These are phyloP conservation scores for Phoma sp. DNA, from an alignment of 2,329 filamentous ascomycete genomes.

Conservation along the genomic window DNA sequence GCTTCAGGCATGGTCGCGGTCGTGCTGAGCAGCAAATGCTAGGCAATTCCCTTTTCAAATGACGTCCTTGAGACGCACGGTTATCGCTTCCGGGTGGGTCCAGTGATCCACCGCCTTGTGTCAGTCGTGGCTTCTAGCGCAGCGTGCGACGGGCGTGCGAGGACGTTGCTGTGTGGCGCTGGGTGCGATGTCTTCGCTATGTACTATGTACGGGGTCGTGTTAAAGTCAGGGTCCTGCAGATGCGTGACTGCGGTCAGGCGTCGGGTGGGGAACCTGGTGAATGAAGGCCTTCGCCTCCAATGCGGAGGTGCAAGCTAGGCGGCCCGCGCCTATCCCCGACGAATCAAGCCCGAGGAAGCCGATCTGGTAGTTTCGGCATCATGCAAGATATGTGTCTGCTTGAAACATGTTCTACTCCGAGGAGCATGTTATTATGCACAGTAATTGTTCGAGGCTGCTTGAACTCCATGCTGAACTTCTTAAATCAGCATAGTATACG, in stretches of 20 bases:
- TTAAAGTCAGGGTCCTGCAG: constrained; percentile 25
- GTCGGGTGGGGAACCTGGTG: constrained; percentile 19
- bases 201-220: constrained; percentile 3
- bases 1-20: constrained; percentile 47
- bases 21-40: constrained; percentile 26
- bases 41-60: constrained; percentile 30
- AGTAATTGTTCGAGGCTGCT: too few species aligned
- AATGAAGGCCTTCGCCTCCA: constrained; percentile 18
- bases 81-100: constrained; percentile 15
- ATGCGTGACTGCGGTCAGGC: constrained; percentile 22
- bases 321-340: constrained; percentile 18
- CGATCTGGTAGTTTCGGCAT: constrained; percentile 21
- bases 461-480: neutral
- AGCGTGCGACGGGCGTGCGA: constrained; percentile 22
- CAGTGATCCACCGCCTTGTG: constrained; percentile 8
- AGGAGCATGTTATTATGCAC: too few species aligned
- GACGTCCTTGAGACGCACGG: constrained; percentile 38
- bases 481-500: too few species aligned
- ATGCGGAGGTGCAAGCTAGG: constrained; percentile 24
- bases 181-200: constrained; percentile 5
- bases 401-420: neutral
- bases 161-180: constrained; percentile 14
- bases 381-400: constrained; percentile 3
- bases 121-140: constrained; percentile 21
- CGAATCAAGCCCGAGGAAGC: constrained; percentile 19